These are phyloP conservation scores for Prinsepia uniflora DNA, from an alignment of 306 rosid species.

Conservation along the genomic window DNA sequence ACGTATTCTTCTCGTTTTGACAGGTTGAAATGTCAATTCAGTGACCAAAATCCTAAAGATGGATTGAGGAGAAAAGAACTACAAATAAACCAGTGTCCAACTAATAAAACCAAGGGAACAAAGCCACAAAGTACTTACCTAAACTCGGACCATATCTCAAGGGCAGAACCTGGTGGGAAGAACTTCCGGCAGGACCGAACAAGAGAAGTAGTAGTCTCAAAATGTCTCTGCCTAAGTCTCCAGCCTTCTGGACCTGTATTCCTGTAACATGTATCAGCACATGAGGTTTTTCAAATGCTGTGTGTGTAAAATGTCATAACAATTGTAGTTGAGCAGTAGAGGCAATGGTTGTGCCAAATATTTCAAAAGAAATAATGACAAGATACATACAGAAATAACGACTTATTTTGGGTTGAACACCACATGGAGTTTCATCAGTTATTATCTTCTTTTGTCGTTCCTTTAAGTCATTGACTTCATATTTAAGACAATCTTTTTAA, in stretches of 20 bases:
- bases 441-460: neutral
- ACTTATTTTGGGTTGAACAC: neutral
- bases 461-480: neutral
- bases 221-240: constrained; percentile 91
- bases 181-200: constrained; percentile 94
- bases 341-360: constrained; percentile 1
- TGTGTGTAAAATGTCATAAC: constrained; percentile 3
- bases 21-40: constrained; percentile 16
- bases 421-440: neutral
- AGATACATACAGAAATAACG: constrained; percentile 1
- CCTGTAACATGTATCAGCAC: constrained; percentile 43
- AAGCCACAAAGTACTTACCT: constrained; percentile 52
- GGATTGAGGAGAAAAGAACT: constrained; percentile 17
- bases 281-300: constrained; percentile 13
- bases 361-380: constrained; percentile 16
- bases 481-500: neutral
- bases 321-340: constrained; percentile 15
- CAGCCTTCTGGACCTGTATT: constrained; percentile 99
- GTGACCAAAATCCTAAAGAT: constrained; percentile 18
- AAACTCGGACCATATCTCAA: constrained; percentile 96
- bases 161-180: constrained; percentile 86
- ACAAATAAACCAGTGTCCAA: neutral
- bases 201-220: constrained; percentile 85
- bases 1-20: constrained; percentile 16
- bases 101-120: constrained; percentile 21